Base-by-base conservation (phyloP, 2,329 filamentous ascomycete species). In the Epichloe baconii region DNA sequence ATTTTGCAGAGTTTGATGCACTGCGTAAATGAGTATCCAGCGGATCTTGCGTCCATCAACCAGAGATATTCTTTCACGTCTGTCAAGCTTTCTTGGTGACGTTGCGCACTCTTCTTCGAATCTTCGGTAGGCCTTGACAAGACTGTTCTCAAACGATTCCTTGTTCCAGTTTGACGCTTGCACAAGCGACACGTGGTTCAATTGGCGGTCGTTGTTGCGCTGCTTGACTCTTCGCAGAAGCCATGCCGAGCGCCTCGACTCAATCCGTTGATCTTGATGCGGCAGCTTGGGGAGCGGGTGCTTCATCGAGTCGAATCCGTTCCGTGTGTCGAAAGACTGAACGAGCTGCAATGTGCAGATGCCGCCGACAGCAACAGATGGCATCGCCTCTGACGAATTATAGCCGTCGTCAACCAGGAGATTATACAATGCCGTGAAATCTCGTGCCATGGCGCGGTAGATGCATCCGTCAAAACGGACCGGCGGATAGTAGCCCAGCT, bases 21-120 rank as follows among this genome's bases (percentile, higher is more conserved):
- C 75, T 17, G 80, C 76, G 59, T 91, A 91, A 6, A 91, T 75
- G 37, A 90, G 62, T 34, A 90, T 78, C 86, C 86, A 93, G 40
- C 86, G 76, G 15, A 89, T 77, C 64, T 88, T 90, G 41, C 87
- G 79, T 1, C 80, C 85, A 55, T 91, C 86, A 8, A 75, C 70
- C 11, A 80, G 67, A 0, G 66, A 66, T 2, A 70, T 60, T 59
- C 78, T 81, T 37, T 80, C 77, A 5, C 64, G 53, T 52, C 78
- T 79, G 52, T 83, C 78, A 0, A 70, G 68, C 54, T 76, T 80
- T 19, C 70, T 68, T 2, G 75, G 71, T 0, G 67, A 66, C 46
- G 73, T 66, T 19, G 76, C 63, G 7, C 71, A 73, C 6, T 79
- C 74, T 49, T 80, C 77, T 60, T 93, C 87, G 51, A 90, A 91